Evolutionary conservation across 2,329 filamentous ascomycete species (phyloP), one percentile per base, ranked within the genome.

Genomic region (Rhynchosporium secalis): DNA sequence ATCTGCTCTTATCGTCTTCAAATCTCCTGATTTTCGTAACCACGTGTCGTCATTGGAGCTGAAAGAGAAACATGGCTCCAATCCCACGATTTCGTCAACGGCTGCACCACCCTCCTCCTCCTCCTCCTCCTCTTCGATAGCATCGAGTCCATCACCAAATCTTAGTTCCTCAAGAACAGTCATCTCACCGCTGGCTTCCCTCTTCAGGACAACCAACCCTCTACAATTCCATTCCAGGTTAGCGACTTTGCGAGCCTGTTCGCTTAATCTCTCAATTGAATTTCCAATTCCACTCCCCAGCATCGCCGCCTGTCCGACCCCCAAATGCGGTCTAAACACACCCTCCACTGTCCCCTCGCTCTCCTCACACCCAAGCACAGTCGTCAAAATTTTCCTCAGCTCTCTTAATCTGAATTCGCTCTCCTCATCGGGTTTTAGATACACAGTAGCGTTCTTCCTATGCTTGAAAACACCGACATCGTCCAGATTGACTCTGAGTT

Each of bases 241-340:
- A 0, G 82, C 78, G 15, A 88, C 66, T 5, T 81, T 70, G 2
- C 75, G 73, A 4, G 80, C 78, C 68, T 88, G 87, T 26, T 81
- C 76, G 3, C 84, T 62, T 4, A 87, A 72, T 7, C 79, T 75
- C 63, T 83, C 80, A n/a, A 78, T 73, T 20, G 78, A 76, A 8
- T 6, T 51, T 31, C 48, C 48, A 51, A 33, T 38, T 15, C 47
- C 28, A 4, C 76, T 73, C 4, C 75, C 70, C 9, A 75, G 67
- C 29, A 83, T 78, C 41, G 81, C 77, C 47, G 78, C 83, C 68
- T 89, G 86, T 0, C 82, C 86, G 29, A 89, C 74, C 0, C 84
- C 88, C 73, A 89, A 73, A 71, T 89, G 86, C 28, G 66, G 63
- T 38, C 65, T 54, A 48, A 64, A 67, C 10, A 36, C 60, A 10